These are phyloP conservation scores for Lasiosphaeriaceae sp. DNA, from an alignment of 495 filamentous ascomycete species.

Conservation along the genomic window DNA sequence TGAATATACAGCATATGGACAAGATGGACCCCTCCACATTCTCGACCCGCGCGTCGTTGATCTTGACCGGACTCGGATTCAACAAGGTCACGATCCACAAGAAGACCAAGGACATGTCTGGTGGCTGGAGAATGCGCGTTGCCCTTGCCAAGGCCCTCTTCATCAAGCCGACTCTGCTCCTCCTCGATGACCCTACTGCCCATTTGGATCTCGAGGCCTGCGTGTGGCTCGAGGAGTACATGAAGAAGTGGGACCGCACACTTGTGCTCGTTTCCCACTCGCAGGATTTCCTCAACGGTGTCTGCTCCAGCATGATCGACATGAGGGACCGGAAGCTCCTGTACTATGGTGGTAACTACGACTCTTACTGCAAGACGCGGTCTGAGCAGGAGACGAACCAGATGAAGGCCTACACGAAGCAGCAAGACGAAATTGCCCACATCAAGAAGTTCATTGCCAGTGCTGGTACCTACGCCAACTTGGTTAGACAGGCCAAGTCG, in stretches of 20 bases:
- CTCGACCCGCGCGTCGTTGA: conserved; percentile 89
- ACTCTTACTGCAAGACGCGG: conserved; percentile 94
- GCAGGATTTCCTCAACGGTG: conserved; percentile 98
- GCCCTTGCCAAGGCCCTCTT: conserved; percentile 96
- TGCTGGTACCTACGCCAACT: conserved; percentile 98
- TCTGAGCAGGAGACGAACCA: conserved; percentile 95
- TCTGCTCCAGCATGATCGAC: conserved; percentile 98
- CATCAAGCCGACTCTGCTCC: conserved; percentile 90
- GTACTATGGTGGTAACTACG: conserved; percentile 99
- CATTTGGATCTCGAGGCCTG: conserved; percentile 99
- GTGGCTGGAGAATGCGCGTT: conserved; percentile 99
- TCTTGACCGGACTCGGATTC: conserved; percentile 98
- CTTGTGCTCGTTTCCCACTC: conserved; percentile 95
- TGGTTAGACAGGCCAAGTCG: conserved; percentile 97
- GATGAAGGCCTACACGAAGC: conserved; percentile 96
- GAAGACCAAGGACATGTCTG: conserved; percentile 99
- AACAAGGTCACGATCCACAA: conserved; percentile 96
- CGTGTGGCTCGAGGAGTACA: conserved; percentile 98
- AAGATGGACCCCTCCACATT: conserved; percentile 99
- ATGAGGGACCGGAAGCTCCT: conserved; percentile 87
- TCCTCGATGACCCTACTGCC: conserved; percentile 97
- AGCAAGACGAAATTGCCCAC: conserved; percentile 97
- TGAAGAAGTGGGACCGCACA: conserved; percentile 99
- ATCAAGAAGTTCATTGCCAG: conserved; percentile 99
- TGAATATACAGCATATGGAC: conserved; percentile 77